Base-by-base conservation (phyloP, 768 basidiomycete genomes). In the Suillus brevipes region DNA sequence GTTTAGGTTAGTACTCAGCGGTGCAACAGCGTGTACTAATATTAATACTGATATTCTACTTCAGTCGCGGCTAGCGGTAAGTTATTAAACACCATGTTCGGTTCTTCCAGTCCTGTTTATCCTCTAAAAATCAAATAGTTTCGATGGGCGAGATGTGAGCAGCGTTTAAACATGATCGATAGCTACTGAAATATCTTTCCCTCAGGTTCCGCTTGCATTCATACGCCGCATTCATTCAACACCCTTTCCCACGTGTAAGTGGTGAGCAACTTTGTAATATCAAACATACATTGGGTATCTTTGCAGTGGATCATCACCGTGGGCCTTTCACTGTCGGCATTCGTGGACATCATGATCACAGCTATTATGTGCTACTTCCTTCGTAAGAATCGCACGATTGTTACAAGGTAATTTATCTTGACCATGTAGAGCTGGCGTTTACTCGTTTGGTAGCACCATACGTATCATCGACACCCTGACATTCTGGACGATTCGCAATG, bases 291-390 rank as follows among this genome's bases (percentile, higher is more conserved):
- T 31, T 36, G 57, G 53, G 45, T 16, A 28, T 31, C 1, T 18
- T 23, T 4, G 8, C 42, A 85, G 83, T 81, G 79, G 75, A 69
- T 79, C 3, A 83, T 84, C 66, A 84, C 84, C 1, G 69, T 77
- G 0, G 84, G 84, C 10, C 72, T 85, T 0, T 70, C 78, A 1
- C 74, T 85, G 1, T 84, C 84, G 2, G 80, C 80, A 1, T 64
- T 76, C 7, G 71, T 84, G 34, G 85, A 86, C 65, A 68, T 85
- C 49, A 62, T 83, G 13, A 84, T 84, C 60, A 82, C 82, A 13
- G 71, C 60, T 1, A 77, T 71, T 20, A 74, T 85, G 31, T 82
- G 80, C 63, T 79, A 75, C 62, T 77, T 80, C 37, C 72, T 86
- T n/a, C 71, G 73, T 64, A 71, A 70, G 37, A 82, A 77, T 49